Base-by-base conservation (phyloP, 768 basidiomycete genomes). In the Hygrocybe punicea region DNA sequence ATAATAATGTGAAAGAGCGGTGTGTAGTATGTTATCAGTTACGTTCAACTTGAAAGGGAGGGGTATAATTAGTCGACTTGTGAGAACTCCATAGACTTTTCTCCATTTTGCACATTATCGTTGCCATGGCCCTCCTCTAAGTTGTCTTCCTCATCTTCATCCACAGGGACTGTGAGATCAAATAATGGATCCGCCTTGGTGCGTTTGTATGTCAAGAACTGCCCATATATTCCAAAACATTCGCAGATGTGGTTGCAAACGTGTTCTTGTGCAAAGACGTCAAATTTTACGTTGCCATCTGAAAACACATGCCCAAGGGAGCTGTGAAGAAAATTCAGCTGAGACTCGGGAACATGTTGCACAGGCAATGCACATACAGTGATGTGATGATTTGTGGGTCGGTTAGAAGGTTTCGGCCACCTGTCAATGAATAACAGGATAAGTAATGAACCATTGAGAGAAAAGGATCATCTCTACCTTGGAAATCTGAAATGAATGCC, bases 401-500 rank as follows among this genome's bases (percentile, higher is more conserved):
- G 9, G 36, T 9, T n/a, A 39, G n/a, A 9, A 39, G 36, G 9
- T 39, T 39, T n/a, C 9, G n/a, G n/a, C 36, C 36, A n/a, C 36
- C 36, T 39, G 36, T 39, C 10, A 39, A 9, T 9, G 36, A 39
- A 9, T n/a, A n/a, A n/a, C n/a, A n/a, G n/a, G 36, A 9, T 9
- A 39, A 9, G 9, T n/a, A n/a, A n/a, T 39, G 9, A n/a, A 39
- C 36, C 10, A 39, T 39, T 9, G 9, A n/a, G n/a, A 9, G 36
- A 39, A 39, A 21, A 16, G n/a, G 29, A 51, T 24, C 9, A 34
- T 24, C 11, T 34, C 16, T 6, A 67, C 67, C 68, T 63, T 69
- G 68, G 44, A 62, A 66, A 49, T 70, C 66, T 8, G 67, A 65
- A 16, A 70, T 35, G 51, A 67, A 70, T 0, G 56, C 67, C 14